Percentiles rank a stretch among this genome's conserved stretches.
Evolutionary conservation across 2,329 filamentous ascomycete species (phyloP).

Genomic region (Fusarium duplospermum): DNA sequence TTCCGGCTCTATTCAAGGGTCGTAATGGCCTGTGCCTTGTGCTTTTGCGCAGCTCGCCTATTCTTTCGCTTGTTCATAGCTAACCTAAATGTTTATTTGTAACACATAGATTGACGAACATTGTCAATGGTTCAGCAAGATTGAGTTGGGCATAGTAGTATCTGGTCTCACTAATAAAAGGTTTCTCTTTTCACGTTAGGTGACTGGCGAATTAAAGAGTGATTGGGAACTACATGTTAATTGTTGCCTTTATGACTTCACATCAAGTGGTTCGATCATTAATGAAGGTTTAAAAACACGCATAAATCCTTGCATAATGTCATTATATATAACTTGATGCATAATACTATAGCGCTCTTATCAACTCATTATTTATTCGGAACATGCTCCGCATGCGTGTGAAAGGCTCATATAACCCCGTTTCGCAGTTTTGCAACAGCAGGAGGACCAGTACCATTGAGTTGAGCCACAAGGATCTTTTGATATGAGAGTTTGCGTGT

Average conservation of each 20-base stretch:
- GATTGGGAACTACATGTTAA: background rate
- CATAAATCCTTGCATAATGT: fast-evolving
- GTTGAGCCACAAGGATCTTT: no score
- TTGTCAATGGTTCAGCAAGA: background rate
- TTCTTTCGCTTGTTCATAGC: background rate
- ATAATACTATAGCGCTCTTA: fast-evolving
- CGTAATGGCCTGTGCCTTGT: background rate
- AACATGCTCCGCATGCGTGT: background rate
- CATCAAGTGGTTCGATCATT: no score
- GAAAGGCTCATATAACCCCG: background rate
- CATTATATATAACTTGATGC: background rate
- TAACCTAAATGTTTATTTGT: background rate
- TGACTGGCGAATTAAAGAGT: background rate
- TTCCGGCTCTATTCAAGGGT: background rate
- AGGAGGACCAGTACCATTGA: background rate
- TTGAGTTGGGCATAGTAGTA: background rate
- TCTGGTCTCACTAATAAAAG: background rate
- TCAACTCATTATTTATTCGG: background rate
- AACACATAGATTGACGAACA: background rate
- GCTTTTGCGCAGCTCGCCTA: background rate
- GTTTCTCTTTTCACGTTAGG: background rate
- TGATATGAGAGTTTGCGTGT: no score
- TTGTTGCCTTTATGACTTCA: background rate
- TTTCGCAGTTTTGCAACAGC: background rate
- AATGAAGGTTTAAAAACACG: background rate